Evolutionary conservation across 2,329 filamentous ascomycete species (phyloP), one percentile per base, ranked within the genome.

Genomic region (Aureobasidium sp.): DNA sequence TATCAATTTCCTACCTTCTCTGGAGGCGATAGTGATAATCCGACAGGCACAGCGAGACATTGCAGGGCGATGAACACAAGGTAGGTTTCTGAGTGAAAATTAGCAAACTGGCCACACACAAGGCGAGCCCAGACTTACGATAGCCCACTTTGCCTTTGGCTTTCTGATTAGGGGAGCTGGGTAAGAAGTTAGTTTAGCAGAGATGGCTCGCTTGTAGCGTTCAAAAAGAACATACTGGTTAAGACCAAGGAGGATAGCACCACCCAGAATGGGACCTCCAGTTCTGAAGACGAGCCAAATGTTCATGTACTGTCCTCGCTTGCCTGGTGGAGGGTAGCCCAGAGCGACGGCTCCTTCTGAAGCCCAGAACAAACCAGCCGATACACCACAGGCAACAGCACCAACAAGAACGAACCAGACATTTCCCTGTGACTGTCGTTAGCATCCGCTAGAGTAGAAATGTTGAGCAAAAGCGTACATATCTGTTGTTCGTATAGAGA

Each of bases 381-480:
- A 77, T 29, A 80, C 66, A 34, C 79, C 79, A 66, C 79, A 81
- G 3, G 75, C 70, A 1, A 75, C 78, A 3, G 79, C 76, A 21
- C 79, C 79, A 5, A 82, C 68, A 0, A 81, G 72, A 1, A 82
- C 78, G 34, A 81, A 75, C 80, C 79, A 82, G 15, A 74, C 77
- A 53, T 79, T 81, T 6, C 80, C 80, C 53, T 57, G 16, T 9
- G 16, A 25, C 4, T 2, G 13, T 13, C 15, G 44, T 27, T 10
- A 34, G 21, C 16, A 29, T 32, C 13, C 11, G 13, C 10, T 21
- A 34, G 5, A 8, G 4, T 11, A 37, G 4, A 37, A 39, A 21
- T 21, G 21, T 21, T 21, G 21, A 21, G 21, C 15, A 39, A 6
- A 9, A 34, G 15, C 53, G 2, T 57, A 47, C 53, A 64, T 73